Evolutionary conservation across 2,329 filamentous ascomycete species (phyloP), one percentile per base, ranked within the genome.

Genomic region (Hysterium pulicare): DNA sequence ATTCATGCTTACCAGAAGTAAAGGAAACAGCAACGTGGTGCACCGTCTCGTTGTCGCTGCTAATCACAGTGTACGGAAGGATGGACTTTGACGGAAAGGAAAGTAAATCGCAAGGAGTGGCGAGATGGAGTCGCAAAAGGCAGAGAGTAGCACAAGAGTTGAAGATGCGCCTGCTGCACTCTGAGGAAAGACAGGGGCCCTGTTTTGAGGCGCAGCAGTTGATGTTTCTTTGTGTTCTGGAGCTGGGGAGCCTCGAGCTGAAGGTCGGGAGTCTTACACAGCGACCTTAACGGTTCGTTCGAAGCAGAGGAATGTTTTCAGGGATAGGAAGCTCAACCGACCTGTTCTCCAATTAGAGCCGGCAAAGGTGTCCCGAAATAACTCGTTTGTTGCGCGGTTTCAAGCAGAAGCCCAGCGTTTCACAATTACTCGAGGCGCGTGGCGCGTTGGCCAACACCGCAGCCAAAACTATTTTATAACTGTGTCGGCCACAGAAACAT

Each of bases 361-460:
- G 19, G 33, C 48, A 8, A 10, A 23, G 35, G 17, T 11, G 21
- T n/a, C 10, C 16, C 49, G 51, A 62, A 50, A 58, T 61, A 57
- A 62, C 51, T 45, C 50, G 51, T 49, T 41, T 49, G 38, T 40
- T 43, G 53, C 43, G 22, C 13, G 20, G 63, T 66, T 64, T 66
- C 62, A 66, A 56, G 40, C 33, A 38, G 41, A 38, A 43, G 53
- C 44, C 49, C 44, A 44, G 57, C 38, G 58, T 65, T 66, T 65
- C 62, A 62, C 53, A 42, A 33, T 45, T 37, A 50, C 42, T 46
- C 40, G 46, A 43, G 43, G 30, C 46, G 35, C 22, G 41, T 24
- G 37, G 17, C 45, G 23, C 28, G 32, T 24, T 39, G 30, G 41
- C 9, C 26, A 26, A 38, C 35, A 15, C 19, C 13, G 15, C 11